These are phyloP conservation scores for Quercus robur DNA, from an alignment of 306 rosid genomes.

Conservation along the genomic window DNA sequence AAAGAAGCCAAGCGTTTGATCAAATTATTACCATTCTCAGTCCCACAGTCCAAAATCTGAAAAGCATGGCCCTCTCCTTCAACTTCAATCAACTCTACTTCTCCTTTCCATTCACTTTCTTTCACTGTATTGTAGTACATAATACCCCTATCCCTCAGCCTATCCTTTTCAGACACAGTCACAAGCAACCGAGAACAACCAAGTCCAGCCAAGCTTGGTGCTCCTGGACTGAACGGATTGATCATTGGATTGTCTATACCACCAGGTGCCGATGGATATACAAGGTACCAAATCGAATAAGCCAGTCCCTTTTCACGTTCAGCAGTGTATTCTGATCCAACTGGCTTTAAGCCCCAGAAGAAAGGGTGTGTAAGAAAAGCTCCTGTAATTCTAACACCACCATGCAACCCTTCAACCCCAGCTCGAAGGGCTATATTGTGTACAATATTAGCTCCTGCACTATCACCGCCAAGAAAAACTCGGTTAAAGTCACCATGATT, in stretches of 20 bases:
- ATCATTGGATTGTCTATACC: slow-evolving; percentile 44
- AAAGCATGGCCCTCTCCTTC: slow-evolving; percentile 45
- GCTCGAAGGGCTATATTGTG: slow-evolving; percentile 27
- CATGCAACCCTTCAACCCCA: slow-evolving; percentile 19
- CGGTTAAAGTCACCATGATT: slow-evolving; percentile 7
- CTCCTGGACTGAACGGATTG: slow-evolving; percentile 34
- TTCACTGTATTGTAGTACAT: slow-evolving; percentile 33
- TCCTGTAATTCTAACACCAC: slow-evolving; percentile 31
- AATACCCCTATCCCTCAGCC: slow-evolving; percentile 42
- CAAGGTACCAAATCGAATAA: slow-evolving; percentile 22
- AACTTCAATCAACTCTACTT: slow-evolving; percentile 27
- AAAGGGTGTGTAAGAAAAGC: slow-evolving; percentile 26
- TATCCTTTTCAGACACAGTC: slow-evolving; percentile 38
- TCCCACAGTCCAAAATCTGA: slow-evolving; percentile 29
- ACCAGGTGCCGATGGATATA: slow-evolving; percentile 34
- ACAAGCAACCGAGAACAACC: slow-evolving; percentile 35
- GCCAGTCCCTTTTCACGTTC: slow-evolving; percentile 16
- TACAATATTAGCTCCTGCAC: slow-evolving; percentile 40
- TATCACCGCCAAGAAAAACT: slow-evolving; percentile 41
- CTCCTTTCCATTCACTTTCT: slow-evolving; percentile 51
- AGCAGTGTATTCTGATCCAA: slow-evolving; percentile 23
- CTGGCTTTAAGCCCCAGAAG: slow-evolving; percentile 40
- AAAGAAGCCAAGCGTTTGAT: slow-evolving; percentile 41
- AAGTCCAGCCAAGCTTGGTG: slow-evolving; percentile 32
- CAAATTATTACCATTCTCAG: slow-evolving; percentile 28